Conservation (phyloP, 208 protist species). For the Acanthamoeba triangularis region DNA sequence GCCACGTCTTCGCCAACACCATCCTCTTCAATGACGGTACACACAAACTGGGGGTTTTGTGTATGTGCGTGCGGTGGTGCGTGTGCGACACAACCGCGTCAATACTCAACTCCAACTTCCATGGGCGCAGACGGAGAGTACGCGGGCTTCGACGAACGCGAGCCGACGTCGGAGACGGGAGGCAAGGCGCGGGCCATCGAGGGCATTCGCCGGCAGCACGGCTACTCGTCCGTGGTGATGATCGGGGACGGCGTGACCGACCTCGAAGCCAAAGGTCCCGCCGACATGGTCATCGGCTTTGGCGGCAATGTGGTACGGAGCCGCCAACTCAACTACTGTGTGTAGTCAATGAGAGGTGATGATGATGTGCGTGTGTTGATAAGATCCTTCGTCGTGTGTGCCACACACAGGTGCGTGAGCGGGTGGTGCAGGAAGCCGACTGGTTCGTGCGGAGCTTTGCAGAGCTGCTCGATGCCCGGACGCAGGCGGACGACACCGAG, state of each 20-base stretch:
- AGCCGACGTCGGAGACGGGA: constrained; percentile 47
- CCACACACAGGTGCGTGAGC: not conserved
- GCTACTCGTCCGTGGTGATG: not conserved
- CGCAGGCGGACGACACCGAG: not conserved
- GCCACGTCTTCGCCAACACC: constrained; percentile 43
- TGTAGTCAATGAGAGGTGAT: not conserved
- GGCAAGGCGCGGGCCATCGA: constrained; percentile 41
- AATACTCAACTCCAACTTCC: not conserved
- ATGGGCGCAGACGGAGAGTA: not conserved
- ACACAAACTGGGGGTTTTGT: not conserved
- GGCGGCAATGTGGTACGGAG: constrained; percentile 44
- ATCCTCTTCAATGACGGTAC: constrained; percentile 8
- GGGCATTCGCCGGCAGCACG: not conserved
- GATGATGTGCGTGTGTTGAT: not conserved
- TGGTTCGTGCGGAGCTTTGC: not conserved
- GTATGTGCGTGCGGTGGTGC: not conserved
- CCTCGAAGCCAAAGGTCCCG: constrained; percentile 1
- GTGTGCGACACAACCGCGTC: not conserved
- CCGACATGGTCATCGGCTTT: constrained; percentile 42
- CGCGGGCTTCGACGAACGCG: constrained; percentile 14
- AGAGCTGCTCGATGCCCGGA: not conserved
- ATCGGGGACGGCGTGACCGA: constrained; percentile 63
- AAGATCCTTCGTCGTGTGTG: not conserved
- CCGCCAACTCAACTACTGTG: not conserved
- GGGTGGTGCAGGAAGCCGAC: constrained; percentile 32